Conservation (phyloP, 1,284 basidiomycete species). For the Pterula multifida region DNA sequence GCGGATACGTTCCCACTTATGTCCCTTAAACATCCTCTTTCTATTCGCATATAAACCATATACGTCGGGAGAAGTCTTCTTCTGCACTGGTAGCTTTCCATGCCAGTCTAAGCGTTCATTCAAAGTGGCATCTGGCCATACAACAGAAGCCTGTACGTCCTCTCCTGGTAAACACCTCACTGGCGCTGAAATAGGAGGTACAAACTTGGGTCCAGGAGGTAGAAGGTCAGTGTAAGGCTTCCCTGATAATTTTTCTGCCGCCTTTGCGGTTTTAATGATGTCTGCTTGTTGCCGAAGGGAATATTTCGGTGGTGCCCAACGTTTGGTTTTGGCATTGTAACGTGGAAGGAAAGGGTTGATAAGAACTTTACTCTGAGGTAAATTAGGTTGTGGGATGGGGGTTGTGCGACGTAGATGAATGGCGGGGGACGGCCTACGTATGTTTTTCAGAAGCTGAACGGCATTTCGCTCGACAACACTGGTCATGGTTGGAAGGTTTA, state of each 20-base stretch:
- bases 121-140: constrained; percentile 18
- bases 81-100: constrained; percentile 37
- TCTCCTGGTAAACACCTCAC: background rate
- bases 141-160: constrained; percentile 6
- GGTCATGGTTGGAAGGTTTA: background rate
- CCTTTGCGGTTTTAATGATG: constrained; percentile 56
- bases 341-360: constrained; percentile 61
- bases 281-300: constrained; percentile 68
- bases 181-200: background rate
- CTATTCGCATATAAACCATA: constrained; percentile 55
- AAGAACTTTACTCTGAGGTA: constrained; percentile 12
- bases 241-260: constrained; percentile 30
- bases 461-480: background rate
- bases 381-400: background rate
- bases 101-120: constrained; percentile 39
- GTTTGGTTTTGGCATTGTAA: constrained; percentile 43
- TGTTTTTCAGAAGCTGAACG: background rate
- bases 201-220: constrained; percentile 51
- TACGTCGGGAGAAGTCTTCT: constrained; percentile 38
- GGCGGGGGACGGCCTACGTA: background rate
- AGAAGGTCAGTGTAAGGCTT: constrained; percentile 23
- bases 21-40: constrained; percentile 79
- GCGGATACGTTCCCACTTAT: constrained; percentile 61
- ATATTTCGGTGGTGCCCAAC: constrained; percentile 59
- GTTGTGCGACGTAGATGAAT: background rate